Evolutionary conservation across 2,329 filamentous ascomycete genomes (phyloP).

Genomic region (Pestalotiopsis sp.): DNA sequence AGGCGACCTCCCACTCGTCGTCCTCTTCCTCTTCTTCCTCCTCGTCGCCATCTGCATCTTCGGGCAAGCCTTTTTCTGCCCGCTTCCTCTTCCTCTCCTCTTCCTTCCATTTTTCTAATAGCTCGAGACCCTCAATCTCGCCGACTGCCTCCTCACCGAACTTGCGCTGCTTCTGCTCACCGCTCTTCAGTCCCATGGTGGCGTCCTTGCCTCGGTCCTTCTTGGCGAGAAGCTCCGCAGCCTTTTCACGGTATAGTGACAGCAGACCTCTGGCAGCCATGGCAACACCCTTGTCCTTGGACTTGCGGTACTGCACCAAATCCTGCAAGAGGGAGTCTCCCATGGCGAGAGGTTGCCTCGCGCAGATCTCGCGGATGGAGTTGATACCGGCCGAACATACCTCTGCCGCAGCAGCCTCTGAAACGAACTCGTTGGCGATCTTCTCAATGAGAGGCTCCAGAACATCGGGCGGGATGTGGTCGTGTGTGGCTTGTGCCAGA

Average conservation of each 20-base stretch:
- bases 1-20: conserved; percentile 64
- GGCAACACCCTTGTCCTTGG: conserved; percentile 98
- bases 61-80: conserved; percentile 68
- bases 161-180: conserved; percentile 73
- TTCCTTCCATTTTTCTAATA: conserved; percentile 91
- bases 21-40: conserved; percentile 57
- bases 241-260: conserved; percentile 88
- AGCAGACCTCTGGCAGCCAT: conserved; percentile 96
- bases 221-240: conserved; percentile 85
- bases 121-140: conserved; percentile 87
- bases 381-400: conserved; percentile 92
- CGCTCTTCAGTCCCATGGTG: conserved; percentile 76
- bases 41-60: conserved; percentile 62
- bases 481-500: conserved; percentile 88
- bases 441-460: conserved; percentile 90
- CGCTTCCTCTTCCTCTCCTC: conserved; percentile 79
- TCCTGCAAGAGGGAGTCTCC: conserved; percentile 94
- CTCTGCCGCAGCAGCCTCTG: conserved; percentile 87
- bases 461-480: conserved; percentile 87
- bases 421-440: conserved; percentile 98
- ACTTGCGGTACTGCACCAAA: conserved; percentile 92
- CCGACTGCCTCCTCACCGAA: conserved; percentile 83
- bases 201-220: conserved; percentile 91
- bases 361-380: conserved; percentile 91
- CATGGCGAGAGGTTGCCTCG: conserved; percentile 93